Evolutionary conservation across 768 basidiomycete genomes (phyloP).

Genomic region (Rubroboletus pulcherrimus): DNA sequence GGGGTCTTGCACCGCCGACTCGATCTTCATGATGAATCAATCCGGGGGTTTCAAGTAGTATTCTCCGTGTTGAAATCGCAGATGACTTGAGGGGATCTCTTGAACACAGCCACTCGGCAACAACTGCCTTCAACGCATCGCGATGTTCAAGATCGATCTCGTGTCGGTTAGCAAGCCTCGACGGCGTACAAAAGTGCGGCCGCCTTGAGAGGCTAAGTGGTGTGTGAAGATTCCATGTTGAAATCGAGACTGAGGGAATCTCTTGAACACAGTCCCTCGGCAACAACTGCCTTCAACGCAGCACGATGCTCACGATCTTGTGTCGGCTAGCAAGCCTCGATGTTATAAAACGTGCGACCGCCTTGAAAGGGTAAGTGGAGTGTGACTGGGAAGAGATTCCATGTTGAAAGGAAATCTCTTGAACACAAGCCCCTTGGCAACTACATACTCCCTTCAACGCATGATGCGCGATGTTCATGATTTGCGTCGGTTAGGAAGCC

Average conservation of each 20-base stretch:
- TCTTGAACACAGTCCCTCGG: neutral
- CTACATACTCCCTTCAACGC: too few relatives aligned
- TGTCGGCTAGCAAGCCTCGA: neutral
- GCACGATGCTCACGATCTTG: neutral
- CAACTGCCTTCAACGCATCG: too few relatives aligned
- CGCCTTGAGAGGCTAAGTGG: neutral
- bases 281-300: too few relatives aligned
- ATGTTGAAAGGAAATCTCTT: neutral
- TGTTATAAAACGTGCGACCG: neutral
- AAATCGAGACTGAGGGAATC: neutral
- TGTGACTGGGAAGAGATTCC: neutral
- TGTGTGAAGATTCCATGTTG: too few relatives aligned
- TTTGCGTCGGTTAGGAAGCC: too few relatives aligned
- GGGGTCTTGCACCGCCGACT: neutral
- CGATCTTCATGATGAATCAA: neutral
- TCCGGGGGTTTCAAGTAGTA: neutral
- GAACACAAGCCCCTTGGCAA: neutral
- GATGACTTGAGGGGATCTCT: neutral
- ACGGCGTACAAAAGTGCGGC: neutral
- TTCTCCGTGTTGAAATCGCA: neutral
- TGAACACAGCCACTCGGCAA: neutral
- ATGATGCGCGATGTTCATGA: too few relatives aligned
- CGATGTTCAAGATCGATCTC: neutral
- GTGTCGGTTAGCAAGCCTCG: neutral
- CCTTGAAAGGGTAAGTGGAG: neutral